Conservation (phyloP, 2,329 filamentous ascomycete species). For the Monilinia fructigena region DNA sequence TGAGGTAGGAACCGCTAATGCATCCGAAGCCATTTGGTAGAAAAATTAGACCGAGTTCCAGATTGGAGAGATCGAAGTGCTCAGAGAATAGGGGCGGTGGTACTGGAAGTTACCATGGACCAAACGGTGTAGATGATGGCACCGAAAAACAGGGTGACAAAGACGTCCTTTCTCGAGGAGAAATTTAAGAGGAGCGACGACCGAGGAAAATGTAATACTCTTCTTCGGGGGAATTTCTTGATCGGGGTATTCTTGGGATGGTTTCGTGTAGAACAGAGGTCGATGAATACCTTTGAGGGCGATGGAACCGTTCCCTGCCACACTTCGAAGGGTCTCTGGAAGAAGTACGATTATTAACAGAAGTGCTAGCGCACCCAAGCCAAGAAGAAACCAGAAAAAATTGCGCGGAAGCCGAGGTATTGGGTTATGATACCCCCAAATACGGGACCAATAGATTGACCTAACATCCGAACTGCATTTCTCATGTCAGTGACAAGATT, state of each 20-base stretch:
- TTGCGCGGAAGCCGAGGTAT: conserved; percentile 47
- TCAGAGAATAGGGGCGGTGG: conserved; percentile 42
- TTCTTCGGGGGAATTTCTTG: conserved; percentile 34
- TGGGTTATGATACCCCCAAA: conserved; percentile 49
- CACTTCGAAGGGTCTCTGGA: conserved; percentile 33
- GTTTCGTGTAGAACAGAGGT: conserved; percentile 41
- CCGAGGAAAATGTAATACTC: conserved; percentile 40
- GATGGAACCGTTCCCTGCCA: conserved; percentile 35
- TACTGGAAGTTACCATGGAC: conserved; percentile 38
- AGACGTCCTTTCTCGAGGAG: conserved; percentile 50
- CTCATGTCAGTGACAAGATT: neutral
- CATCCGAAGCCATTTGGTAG: conserved; percentile 17
- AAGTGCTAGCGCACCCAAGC: conserved; percentile 42
- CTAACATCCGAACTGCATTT: conserved; percentile 28
- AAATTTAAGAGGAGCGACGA: conserved; percentile 44
- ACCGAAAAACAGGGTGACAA: conserved; percentile 41
- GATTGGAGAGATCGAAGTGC: conserved; percentile 43
- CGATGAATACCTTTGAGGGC: conserved; percentile 42
- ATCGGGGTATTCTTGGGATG: neutral
- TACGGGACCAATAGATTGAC: conserved; percentile 45
- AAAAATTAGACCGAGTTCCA: conserved; percentile 41
- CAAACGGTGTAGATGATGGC: conserved; percentile 17
- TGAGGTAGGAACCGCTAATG: conserved; percentile 43
- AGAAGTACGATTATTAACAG: conserved; percentile 37
- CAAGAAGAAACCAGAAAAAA: conserved; percentile 54